These are phyloP conservation scores for Colletotrichum cordylinicola DNA, from an alignment of 2,329 filamentous ascomycete species.

Conservation along the genomic window DNA sequence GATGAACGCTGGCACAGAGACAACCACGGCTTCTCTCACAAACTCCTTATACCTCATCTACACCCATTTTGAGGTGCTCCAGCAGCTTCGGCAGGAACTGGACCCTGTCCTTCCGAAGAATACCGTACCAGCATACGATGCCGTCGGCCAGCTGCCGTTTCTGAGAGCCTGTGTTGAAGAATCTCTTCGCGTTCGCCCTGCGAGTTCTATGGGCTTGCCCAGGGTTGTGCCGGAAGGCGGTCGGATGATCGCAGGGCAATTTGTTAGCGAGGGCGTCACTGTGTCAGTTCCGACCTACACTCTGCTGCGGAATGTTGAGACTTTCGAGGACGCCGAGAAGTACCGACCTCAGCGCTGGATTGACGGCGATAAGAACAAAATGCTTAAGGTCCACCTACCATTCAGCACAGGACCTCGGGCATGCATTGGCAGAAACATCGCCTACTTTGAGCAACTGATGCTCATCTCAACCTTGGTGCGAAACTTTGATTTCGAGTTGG, in stretches of 20 bases:
- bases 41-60: background rate
- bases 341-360: background rate
- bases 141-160: background rate
- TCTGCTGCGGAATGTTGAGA: background rate
- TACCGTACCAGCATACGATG: background rate
- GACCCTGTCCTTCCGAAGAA: background rate
- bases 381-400: background rate
- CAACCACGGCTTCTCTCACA: background rate
- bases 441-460: background rate
- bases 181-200: background rate
- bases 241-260: background rate
- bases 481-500: background rate
- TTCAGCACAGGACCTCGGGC: background rate
- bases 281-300: background rate
- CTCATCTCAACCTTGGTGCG: background rate
- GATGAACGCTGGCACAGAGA: background rate
- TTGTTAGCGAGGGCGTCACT: background rate
- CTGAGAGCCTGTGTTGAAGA: background rate
- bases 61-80: background rate
- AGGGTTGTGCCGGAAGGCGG: background rate
- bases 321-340: background rate
- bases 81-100: background rate
- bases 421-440: background rate
- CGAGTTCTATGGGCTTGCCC: background rate
- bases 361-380: background rate